Conservation (phyloP, 345 rosid genomes). For the Turnera subulata region DNA sequence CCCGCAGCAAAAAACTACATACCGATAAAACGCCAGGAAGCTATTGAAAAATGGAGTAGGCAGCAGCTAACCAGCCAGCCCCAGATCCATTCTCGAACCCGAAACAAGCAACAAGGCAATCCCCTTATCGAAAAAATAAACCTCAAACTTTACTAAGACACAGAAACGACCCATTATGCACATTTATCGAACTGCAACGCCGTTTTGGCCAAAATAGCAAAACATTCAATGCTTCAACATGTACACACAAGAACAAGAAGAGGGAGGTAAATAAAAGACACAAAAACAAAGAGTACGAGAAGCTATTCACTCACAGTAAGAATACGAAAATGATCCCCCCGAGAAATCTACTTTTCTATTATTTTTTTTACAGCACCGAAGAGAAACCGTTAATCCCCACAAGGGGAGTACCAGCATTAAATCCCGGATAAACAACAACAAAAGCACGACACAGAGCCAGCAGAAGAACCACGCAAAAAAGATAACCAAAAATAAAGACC, state of each 20-base stretch:
- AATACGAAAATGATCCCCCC: slow-evolving; percentile 33
- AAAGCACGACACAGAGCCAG: slow-evolving; percentile 1
- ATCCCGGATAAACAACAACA: slow-evolving; percentile 9
- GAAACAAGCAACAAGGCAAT: slow-evolving; percentile 11
- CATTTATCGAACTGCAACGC: slow-evolving; percentile 13
- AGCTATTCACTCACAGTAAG: slow-evolving; percentile 6
- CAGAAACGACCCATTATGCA: slow-evolving; percentile 12
- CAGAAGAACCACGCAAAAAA: neutral
- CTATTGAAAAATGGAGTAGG: neutral
- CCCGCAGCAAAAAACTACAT: neutral
- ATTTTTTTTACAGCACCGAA: neutral
- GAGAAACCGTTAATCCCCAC: slow-evolving; percentile 10
- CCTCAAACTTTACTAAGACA: neutral
- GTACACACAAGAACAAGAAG: neutral
- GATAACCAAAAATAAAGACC: neutral
- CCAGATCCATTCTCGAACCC: slow-evolving; percentile 35
- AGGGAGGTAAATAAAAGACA: neutral
- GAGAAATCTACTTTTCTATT: slow-evolving; percentile 8
- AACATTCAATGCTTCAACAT: slow-evolving; percentile 1
- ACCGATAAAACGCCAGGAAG: neutral
- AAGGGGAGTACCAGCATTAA: slow-evolving; percentile 16
- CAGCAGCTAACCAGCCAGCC: slow-evolving; percentile 4
- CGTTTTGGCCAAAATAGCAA: neutral
- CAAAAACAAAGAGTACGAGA: neutral
- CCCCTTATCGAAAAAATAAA: neutral